phyloP scores from a whole-genome alignment of 352 stramenopile species.

The Saprolegnia diclina region DNA sequence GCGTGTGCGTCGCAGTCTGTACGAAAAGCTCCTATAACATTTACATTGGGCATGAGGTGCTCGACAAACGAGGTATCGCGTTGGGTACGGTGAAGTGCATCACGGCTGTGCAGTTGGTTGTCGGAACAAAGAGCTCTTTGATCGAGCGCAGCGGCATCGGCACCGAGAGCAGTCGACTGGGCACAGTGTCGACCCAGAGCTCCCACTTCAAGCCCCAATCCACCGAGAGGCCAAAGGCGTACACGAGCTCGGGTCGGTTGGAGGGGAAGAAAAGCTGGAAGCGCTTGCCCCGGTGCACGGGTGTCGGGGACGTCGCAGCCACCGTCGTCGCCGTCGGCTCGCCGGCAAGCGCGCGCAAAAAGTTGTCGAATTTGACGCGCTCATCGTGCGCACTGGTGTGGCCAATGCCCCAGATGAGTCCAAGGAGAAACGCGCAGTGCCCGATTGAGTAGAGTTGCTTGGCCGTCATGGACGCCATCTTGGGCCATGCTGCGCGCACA shows the following conservation, averaged over 20 bases:
- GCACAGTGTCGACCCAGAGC: slow-evolving; percentile 58
- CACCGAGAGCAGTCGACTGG: slow-evolving; percentile 38
- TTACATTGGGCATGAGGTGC: neutral
- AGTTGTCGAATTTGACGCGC: slow-evolving; percentile 54
- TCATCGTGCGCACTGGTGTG: slow-evolving; percentile 42
- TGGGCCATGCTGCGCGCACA: slow-evolving; percentile 46
- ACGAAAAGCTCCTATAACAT: slow-evolving; percentile 38
- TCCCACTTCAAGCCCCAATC: slow-evolving; percentile 73
- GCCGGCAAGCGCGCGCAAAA: slow-evolving; percentile 44
- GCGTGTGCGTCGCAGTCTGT: slow-evolving; percentile 29
- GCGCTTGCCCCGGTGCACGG: slow-evolving; percentile 32
- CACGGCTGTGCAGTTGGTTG: slow-evolving; percentile 32
- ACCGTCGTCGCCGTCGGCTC: slow-evolving; percentile 2
- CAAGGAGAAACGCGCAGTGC: slow-evolving; percentile 63
- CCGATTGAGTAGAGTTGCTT: slow-evolving; percentile 57
- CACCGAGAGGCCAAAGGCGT: slow-evolving; percentile 58
- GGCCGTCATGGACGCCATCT: slow-evolving; percentile 48
- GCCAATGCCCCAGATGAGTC: slow-evolving; percentile 66
- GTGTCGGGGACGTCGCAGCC: slow-evolving; percentile 12
- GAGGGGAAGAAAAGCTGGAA: slow-evolving; percentile 25
- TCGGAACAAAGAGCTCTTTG: slow-evolving; percentile 36
- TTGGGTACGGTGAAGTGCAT: slow-evolving; percentile 37
- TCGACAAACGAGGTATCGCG: neutral
- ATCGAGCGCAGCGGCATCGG: neutral
- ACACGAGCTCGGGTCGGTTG: slow-evolving; percentile 34